Evolutionary conservation across 176 grass and related monocot genomes (phyloP).

Genomic region (Lolium multiflorum): DNA sequence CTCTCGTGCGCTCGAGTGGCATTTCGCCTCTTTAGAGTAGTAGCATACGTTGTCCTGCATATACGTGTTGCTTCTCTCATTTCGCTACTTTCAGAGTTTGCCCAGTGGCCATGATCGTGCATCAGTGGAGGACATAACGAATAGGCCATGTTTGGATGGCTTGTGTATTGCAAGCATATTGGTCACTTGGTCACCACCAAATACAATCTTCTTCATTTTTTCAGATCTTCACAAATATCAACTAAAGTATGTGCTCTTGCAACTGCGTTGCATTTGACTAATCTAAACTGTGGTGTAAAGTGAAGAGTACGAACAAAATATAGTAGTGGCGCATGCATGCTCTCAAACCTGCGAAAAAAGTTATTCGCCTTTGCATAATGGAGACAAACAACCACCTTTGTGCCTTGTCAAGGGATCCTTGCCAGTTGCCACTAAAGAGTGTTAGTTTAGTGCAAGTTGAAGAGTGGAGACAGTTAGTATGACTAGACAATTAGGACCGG

Average conservation of each 20-base stretch:
- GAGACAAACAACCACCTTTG: constrained; percentile 26
- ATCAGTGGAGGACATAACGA: neutral
- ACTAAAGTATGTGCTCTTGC: no score
- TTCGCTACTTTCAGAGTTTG: neutral
- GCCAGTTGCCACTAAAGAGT: neutral
- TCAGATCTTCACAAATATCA: no score
- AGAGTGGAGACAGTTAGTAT: neutral
- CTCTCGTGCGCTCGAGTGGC: no score
- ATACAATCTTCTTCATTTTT: no score
- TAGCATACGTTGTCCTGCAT: no score
- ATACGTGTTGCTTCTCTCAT: no score
- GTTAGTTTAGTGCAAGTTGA: neutral
- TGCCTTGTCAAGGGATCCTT: constrained; percentile 2
- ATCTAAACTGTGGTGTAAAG: no score
- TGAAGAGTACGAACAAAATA: no score
- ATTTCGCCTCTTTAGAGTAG: no score
- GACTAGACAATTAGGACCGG: neutral
- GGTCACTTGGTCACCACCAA: no score
- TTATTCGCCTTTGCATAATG: neutral
- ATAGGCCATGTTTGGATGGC: neutral
- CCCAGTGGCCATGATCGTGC: neutral
- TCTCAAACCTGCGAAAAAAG: neutral
- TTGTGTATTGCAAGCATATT: neutral
- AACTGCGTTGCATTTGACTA: no score
- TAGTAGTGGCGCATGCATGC: neutral